Evolutionary conservation across 805 yeast genomes (phyloP).

Genomic region (Schwanniomyces occidentalis): DNA sequence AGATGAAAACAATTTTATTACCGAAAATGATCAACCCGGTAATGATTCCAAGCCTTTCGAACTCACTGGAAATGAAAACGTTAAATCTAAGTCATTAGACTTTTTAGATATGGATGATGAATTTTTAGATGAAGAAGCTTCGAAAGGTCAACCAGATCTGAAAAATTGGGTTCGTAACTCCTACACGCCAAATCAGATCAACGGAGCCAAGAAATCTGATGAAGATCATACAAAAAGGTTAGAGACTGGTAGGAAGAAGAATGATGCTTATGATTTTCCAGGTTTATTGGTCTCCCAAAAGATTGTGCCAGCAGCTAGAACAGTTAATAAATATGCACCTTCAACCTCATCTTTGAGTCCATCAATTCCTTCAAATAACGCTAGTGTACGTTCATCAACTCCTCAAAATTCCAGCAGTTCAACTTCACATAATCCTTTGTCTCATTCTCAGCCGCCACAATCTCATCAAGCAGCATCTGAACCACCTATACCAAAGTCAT

Average conservation of each 20-base stretch:
- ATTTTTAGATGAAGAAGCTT: constrained; percentile 37
- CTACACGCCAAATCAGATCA: neutral
- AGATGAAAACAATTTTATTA: too few relatives aligned
- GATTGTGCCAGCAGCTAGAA: constrained; percentile 40
- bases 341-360: constrained; percentile 3
- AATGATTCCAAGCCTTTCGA: too few relatives aligned
- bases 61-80: too few relatives aligned
- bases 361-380: neutral
- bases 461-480: constrained; percentile 4
- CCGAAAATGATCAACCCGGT: too few relatives aligned
- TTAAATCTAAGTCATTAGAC: too few relatives aligned
- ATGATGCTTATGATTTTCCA: constrained; percentile 82
- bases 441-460: neutral
- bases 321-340: constrained; percentile 24
- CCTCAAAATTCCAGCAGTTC: too few relatives aligned
- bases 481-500: constrained; percentile 31
- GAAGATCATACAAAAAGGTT: neutral
- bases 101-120: constrained; percentile 29
- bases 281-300: constrained; percentile 47
- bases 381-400: neutral
- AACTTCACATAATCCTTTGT: neutral
- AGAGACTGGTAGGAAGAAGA: constrained; percentile 45
- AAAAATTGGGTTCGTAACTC: neutral
- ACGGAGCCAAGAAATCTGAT: neutral
- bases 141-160: constrained; percentile 28